Conservation (phyloP, 2,329 filamentous ascomycete genomes). For the Colletotrichum sp. region DNA sequence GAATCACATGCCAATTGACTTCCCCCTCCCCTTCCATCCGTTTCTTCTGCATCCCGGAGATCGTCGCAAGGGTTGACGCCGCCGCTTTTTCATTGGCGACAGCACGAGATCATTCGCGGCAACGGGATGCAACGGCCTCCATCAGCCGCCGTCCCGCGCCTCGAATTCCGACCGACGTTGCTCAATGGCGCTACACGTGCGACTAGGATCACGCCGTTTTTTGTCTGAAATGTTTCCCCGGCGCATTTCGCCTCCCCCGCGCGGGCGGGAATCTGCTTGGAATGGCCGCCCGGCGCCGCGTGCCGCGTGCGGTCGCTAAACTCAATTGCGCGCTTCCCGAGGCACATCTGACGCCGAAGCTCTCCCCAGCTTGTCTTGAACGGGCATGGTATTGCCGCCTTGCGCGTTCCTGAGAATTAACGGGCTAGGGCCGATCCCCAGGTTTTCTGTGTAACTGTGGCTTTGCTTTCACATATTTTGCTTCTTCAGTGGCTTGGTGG, state of each 20-base stretch:
- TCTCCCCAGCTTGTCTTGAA: not conserved
- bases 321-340: not conserved
- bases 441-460: not conserved
- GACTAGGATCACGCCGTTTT: not conserved
- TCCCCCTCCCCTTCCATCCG: not conserved
- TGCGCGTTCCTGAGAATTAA: not conserved
- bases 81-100: not conserved
- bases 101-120: not conserved
- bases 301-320: not conserved
- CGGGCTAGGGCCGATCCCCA: not conserved
- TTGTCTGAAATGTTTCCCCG: not conserved
- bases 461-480: not conserved
- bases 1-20: slow-evolving; percentile 12
- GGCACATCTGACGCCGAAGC: not conserved
- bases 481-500: not conserved
- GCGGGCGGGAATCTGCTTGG: not conserved
- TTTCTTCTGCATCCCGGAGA: not conserved
- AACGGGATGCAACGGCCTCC: not conserved
- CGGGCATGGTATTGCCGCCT: not conserved
- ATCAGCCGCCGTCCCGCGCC: not conserved
- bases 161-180: not conserved
- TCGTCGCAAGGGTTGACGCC: not conserved
- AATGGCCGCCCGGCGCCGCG: not conserved
- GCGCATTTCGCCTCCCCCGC: not conserved
- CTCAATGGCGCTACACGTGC: not conserved